phyloP scores from a whole-genome alignment of 129 eudicot genomes.

The Flaveria sonorensis region DNA sequence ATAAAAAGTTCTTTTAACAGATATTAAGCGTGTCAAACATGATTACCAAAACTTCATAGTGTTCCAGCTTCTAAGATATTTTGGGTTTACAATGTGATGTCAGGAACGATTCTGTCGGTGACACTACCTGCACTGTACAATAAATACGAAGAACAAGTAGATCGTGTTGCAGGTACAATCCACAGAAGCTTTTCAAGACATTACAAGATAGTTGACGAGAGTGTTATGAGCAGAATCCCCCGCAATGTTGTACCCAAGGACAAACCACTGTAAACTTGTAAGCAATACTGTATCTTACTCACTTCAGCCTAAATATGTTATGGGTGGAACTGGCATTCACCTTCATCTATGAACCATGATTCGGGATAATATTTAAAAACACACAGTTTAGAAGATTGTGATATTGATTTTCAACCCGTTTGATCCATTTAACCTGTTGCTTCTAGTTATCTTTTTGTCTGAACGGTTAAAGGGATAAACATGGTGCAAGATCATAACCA shows the following conservation, averaged over 20 bases:
- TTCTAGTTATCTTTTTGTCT: not conserved
- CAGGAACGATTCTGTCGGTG: conserved; percentile 74
- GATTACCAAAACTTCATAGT: not conserved
- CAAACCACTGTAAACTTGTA: conserved; percentile 44
- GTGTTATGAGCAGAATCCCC: conserved; percentile 63
- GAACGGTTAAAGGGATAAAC: no score
- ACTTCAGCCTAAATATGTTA: not conserved
- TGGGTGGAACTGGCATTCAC: not conserved
- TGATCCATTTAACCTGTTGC: not conserved
- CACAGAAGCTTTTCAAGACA: conserved; percentile 68
- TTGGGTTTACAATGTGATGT: conserved; percentile 13
- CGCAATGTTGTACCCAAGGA: conserved; percentile 50
- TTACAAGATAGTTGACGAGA: conserved; percentile 74
- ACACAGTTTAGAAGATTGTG: not conserved
- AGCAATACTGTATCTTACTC: not conserved
- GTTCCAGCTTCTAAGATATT: conserved; percentile 21
- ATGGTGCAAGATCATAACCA: no score
- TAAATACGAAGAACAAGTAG: conserved; percentile 65
- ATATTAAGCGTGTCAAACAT: not conserved
- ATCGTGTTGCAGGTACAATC: conserved; percentile 62
- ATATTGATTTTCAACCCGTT: not conserved
- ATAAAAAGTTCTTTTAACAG: not conserved
- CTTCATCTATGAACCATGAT: not conserved
- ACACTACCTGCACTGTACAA: conserved; percentile 88
- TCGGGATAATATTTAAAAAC: not conserved